Evolutionary conservation across 257 asterid genomes (phyloP), one percentile per base, ranked within the genome.

Genomic region (Salvia hispanica): DNA sequence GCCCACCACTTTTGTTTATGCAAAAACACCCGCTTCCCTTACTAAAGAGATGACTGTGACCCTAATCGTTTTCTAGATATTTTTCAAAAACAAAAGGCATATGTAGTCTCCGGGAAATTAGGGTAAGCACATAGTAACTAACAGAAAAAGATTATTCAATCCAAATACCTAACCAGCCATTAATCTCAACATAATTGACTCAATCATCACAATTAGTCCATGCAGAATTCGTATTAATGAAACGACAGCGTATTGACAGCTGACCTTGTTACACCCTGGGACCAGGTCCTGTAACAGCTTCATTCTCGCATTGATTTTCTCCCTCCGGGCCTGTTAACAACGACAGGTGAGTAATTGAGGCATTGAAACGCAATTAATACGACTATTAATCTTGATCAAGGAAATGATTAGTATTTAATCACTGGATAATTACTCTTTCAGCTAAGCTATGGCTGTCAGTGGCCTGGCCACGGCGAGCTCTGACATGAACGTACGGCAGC

Each of bases 401-500:
- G 54, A 71, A 43, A 59, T 58, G 50, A 71, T 62, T 67, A 68
- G 43, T 14, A 64, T 36, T 64, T 64, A 74, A 71, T 42, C 52
- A 64, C 6, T 62, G 28, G 73, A 55, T 33, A 10, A 77, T 73
- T 81, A 94, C 99, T 76, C 99, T 86, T 71, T 94, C 99, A 69
- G 99, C 97, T 79, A 91, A 85, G 81, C 99, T 94, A 55, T 94
- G 99, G 84, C 95, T 90, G 76, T 85, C 95, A 3, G 99, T 94
- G 53, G 99, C 99, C 82, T 94, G 95, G 67, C 99, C 99, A 7
- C 99, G 94, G 56, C 97, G 95, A 62, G 97, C 99, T 75, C 99
- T 86, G 70, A 93, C 99, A 18, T 90, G 97, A 74, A 91, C 95
- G 40, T 88, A 90, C 4, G 95, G 99, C 58, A 93, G 86, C 86